A percentile compares a stretch with the other conserved stretches of the same genome.
These are phyloP conservation scores for Speleostelium caveatum DNA, from an alignment of 78 protist genomes.

Conservation along the genomic window DNA sequence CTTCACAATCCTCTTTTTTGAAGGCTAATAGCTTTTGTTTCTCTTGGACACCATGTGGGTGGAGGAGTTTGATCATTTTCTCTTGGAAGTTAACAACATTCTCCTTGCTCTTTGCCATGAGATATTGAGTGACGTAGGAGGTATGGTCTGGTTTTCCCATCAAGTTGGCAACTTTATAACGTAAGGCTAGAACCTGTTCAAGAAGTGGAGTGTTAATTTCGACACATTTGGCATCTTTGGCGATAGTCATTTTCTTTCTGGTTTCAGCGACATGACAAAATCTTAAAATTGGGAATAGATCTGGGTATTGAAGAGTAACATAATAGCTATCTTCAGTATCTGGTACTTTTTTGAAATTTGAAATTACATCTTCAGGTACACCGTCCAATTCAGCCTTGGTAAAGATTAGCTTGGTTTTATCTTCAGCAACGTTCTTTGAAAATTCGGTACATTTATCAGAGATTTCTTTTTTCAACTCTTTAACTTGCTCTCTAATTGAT, in stretches of 20 bases:
- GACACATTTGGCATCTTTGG: slow-evolving; percentile 31
- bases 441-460: slow-evolving; percentile 55
- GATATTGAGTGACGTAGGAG: slow-evolving; percentile 36
- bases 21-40: slow-evolving; percentile 5
- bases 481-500: slow-evolving; percentile 61
- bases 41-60: slow-evolving; percentile 24
- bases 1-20: slow-evolving; percentile 32
- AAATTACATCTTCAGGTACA: slow-evolving; percentile 72
- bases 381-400: slow-evolving; percentile 78
- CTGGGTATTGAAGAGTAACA: slow-evolving; percentile 83
- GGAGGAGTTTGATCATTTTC: slow-evolving; percentile 27
- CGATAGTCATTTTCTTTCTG: slow-evolving; percentile 56
- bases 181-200: slow-evolving; percentile 15
- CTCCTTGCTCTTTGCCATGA: slow-evolving; percentile 26
- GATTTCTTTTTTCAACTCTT: slow-evolving; percentile 61
- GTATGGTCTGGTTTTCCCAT: slow-evolving; percentile 73
- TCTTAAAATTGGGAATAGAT: slow-evolving; percentile 75
- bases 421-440: slow-evolving; percentile 82
- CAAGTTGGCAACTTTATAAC: slow-evolving; percentile 49
- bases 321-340: slow-evolving; percentile 27
- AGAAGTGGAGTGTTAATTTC: slow-evolving; percentile 39
- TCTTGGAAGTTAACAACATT: slow-evolving; percentile 16
- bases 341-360: slow-evolving; percentile 28
- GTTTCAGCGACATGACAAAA: slow-evolving; percentile 60
- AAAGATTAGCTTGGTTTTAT: slow-evolving; percentile 60